phyloP scores from a whole-genome alignment of 768 basidiomycete species.

The Xanthoconium purpureum region DNA sequence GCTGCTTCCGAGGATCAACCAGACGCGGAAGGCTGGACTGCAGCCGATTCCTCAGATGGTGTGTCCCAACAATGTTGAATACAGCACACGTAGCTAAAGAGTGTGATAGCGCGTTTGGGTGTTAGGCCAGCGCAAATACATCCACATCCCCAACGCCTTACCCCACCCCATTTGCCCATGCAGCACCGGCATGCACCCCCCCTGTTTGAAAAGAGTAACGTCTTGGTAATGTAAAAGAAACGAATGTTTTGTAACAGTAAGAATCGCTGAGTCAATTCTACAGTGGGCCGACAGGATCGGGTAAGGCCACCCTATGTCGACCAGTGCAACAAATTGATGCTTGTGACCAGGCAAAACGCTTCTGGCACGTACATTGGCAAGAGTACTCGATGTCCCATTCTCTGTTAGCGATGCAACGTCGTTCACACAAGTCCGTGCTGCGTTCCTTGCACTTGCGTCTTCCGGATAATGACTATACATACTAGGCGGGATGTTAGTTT shows the following conservation, averaged over 20 bases:
- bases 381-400: slow-evolving; percentile 89
- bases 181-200: slow-evolving; percentile 45
- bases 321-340: not conserved
- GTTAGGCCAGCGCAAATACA: slow-evolving; percentile 59
- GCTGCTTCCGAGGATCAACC: slow-evolving; percentile 43
- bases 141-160: slow-evolving; percentile 49
- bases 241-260: not conserved
- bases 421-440: slow-evolving; percentile 72
- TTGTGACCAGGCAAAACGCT: slow-evolving; percentile 73
- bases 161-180: slow-evolving; percentile 35
- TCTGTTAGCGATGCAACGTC: slow-evolving; percentile 92
- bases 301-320: slow-evolving; percentile 37
- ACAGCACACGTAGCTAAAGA: not conserved
- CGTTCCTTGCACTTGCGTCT: not conserved
- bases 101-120: slow-evolving; percentile 33
- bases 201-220: slow-evolving; percentile 93
- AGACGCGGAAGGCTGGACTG: slow-evolving; percentile 28
- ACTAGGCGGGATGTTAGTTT: slow-evolving; percentile 68
- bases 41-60: slow-evolving; percentile 28
- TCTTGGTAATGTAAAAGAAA: slow-evolving; percentile 74
- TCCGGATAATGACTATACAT: slow-evolving; percentile 10
- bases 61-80: slow-evolving; percentile 5
- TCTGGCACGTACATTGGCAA: slow-evolving; percentile 87
- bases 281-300: slow-evolving; percentile 85
- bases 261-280: slow-evolving; percentile 5